Conservation (phyloP, 208 protist species). For the Leishmania turanica region DNA sequence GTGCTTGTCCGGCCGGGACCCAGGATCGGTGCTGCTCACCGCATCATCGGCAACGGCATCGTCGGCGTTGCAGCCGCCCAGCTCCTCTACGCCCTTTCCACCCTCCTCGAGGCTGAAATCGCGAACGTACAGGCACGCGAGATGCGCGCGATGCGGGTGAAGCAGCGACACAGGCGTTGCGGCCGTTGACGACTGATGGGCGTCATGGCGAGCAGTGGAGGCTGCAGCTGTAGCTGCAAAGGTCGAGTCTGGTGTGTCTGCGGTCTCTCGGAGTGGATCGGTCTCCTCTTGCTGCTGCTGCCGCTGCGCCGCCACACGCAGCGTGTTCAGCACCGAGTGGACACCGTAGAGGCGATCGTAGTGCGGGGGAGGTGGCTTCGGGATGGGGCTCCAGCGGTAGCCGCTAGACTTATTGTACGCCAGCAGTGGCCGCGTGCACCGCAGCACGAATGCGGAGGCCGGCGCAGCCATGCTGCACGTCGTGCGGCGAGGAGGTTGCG, state of each 20-base stretch:
- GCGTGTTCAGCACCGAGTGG: constrained; percentile 61
- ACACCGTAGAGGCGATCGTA: constrained; percentile 74
- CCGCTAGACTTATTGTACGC: constrained; percentile 65
- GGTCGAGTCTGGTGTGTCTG: not conserved
- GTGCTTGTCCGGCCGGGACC: not conserved
- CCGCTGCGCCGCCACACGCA: constrained; percentile 50
- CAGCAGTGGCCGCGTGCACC: constrained; percentile 26
- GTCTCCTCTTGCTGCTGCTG: constrained; percentile 3
- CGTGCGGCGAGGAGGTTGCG: too few relatives aligned
- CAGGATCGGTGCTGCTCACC: not conserved
- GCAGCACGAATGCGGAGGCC: constrained; percentile 2
- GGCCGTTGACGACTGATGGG: not conserved
- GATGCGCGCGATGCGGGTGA: constrained; percentile 21
- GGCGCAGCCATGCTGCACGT: constrained; percentile 9
- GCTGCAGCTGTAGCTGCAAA: not conserved
- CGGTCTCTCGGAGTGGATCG: not conserved
- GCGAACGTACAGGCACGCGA: constrained; percentile 60
- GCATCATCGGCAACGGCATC: not conserved
- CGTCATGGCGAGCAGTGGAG: not conserved
- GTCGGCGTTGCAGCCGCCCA: not conserved
- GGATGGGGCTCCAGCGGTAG: constrained; percentile 70
- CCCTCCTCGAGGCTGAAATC: constrained; percentile 62
- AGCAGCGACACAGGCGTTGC: not conserved
- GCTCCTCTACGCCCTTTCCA: not conserved
- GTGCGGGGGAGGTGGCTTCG: constrained; percentile 63